Conservation (phyloP, 164 flowering plant genomes). For the Berberis vulgaris region DNA sequence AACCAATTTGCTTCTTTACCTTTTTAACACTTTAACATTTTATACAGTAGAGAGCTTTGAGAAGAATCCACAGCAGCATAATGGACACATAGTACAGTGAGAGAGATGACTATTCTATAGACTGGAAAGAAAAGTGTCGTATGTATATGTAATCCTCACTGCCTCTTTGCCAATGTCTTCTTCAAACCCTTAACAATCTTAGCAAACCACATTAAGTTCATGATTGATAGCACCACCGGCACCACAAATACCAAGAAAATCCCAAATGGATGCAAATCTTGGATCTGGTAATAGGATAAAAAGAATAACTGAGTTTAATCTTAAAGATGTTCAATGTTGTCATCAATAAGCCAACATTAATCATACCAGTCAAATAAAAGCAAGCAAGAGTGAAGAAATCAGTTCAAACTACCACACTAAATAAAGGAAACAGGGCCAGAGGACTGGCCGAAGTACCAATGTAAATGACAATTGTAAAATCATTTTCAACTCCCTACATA, state of each 20-base stretch:
- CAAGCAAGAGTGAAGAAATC: no score
- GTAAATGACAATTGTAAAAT: no score
- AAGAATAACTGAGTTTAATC: background rate
- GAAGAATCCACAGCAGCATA: slow-evolving; percentile 10
- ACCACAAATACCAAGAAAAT: slow-evolving; percentile 55
- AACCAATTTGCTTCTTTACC: slow-evolving; percentile 1
- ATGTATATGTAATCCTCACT: slow-evolving; percentile 18
- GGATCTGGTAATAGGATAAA: slow-evolving; percentile 41
- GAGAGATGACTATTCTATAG: background rate
- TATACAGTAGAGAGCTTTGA: slow-evolving; percentile 11
- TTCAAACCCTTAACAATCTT: slow-evolving; percentile 78
- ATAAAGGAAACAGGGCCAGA: no score
- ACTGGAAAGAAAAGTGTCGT: background rate
- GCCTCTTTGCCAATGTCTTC: slow-evolving; percentile 71
- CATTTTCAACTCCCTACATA: no score
- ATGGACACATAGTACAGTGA: background rate
- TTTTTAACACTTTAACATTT: background rate
- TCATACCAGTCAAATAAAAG: no score
- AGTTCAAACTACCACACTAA: no score
- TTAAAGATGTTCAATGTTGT: no score
- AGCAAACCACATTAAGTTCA: slow-evolving; percentile 90
- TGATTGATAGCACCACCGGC: slow-evolving; percentile 48
- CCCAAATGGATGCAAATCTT: slow-evolving; percentile 57
- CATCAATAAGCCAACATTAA: no score
- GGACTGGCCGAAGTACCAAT: no score